Base-by-base conservation (phyloP, 805 yeast species). In the Saccharomycopsis amapae region DNA sequence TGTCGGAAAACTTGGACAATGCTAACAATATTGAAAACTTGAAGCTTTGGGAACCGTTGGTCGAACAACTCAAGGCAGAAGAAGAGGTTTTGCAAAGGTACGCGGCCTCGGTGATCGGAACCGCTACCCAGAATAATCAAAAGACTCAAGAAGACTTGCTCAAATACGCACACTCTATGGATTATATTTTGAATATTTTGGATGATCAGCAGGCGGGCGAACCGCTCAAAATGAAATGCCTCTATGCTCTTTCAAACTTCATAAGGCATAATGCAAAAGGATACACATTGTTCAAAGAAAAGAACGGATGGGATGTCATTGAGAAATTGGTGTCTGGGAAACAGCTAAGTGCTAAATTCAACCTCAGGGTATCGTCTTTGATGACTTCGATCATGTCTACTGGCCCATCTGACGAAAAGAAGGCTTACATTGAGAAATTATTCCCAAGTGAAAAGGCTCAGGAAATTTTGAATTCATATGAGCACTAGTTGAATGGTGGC, bases 101-200 rank as follows among this genome's bases (percentile, higher is more conserved):
- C 45, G 82, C 89, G 0, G 78, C 85, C 49, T 79, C 93, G 31
- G 75, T 84, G 34, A 73, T 89, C 20, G 96, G 95, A 2, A 84
- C 90, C 0, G 95, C 97, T 0, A 94, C 85, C 3, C 98, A 93
- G 63, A 93, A 93, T 61, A 93, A 93, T 61, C 78, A 77, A 3
- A 75, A 73, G 47, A 68, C 88, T 3, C 97, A 88, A 63, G 68
- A 71, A 46, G 84, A 75, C 43, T 81, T 84, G 50, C 61, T 71
- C 34, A 73, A 74, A 48, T 68, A 79, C 49, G 67, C 66, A 0
- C 58, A 63, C 22, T 81, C 80, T 2, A 58, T 79, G 30, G 51
- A 58, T n/a, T 62, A 61, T 43, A 63, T 82, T 44, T 61, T 81
- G 9, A 46, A 60, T 1, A 54, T 78, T 19, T 71, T 76, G 0